Base-by-base conservation (phyloP, 192 early-diverging fungal species). In the Backusella circina region DNA sequence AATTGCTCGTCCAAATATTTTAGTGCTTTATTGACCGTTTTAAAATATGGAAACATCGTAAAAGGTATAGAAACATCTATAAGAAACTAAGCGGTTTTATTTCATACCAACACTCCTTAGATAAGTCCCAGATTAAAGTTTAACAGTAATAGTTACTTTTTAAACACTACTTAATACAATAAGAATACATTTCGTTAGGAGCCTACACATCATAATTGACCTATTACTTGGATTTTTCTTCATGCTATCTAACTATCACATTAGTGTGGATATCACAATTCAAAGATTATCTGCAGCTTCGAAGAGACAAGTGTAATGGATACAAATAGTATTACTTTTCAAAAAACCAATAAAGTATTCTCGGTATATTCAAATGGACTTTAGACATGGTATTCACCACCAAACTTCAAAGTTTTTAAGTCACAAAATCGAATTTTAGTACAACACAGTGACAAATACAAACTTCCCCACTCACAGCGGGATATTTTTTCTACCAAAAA, bases 31-130 rank as follows among this genome's bases (percentile, higher is more conserved):
- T 77, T 97, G 91, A 68, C 95, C 88, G 73, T 92, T 88, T 88
- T 93, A 97, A 71, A 97, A 91, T 74, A 99, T 91, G 72, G 91
- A 92, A 84, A 97, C 97, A 67, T 95, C 96, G 88, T 97, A 95
- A 71, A 94, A 95, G 80, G 96, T 97, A 88, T 96, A 97, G 44
- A 99, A 91, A 8, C 95, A 96, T 89, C 97, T 97, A 82, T 95
- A 92, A 73, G 95, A 97, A 74, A 99, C 79, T 82, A 90, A 90
- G 32, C 12, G 92, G 93, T 84, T 91, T 91, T 83, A 97, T 89
- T 66, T 90, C 78, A 79, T 85, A 82, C 95, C 97, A 99, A 77
- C 91, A 86, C 67, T 93, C 92, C 86, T 94, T 88, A 96, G 96
- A 41, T 91, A 94, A 35, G 97, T 95, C 85, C 97, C 96, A 1